A percentile compares a stretch with the other conserved stretches of the same genome.
These are phyloP conservation scores for Tolypocladium ovalisporum DNA, from an alignment of 2,329 filamentous ascomycete species.

Conservation along the genomic window DNA sequence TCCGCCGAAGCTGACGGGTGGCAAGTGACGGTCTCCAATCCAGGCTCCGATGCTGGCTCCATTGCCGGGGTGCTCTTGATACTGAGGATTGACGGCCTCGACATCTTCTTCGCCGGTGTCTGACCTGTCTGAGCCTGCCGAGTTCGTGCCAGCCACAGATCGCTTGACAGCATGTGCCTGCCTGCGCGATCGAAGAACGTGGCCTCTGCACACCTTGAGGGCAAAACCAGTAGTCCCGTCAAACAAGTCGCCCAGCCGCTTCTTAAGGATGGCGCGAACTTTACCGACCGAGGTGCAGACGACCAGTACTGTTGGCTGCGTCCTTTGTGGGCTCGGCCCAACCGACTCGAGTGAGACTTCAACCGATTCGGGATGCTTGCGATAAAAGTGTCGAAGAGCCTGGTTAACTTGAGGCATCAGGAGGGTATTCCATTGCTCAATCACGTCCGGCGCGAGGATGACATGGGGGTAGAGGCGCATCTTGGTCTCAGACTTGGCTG, in stretches of 20 bases:
- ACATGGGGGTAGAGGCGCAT: constrained; percentile 50
- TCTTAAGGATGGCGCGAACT: constrained; percentile 60
- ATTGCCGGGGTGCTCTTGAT: constrained; percentile 68
- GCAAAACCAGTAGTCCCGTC: constrained; percentile 51
- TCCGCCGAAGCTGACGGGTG: constrained; percentile 84
- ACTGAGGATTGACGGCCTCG: constrained; percentile 56
- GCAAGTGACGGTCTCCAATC: constrained; percentile 72
- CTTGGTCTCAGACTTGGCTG: constrained; percentile 25
- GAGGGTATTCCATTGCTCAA: constrained; percentile 61
- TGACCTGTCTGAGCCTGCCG: not conserved
- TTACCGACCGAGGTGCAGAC: constrained; percentile 67
- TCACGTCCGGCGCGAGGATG: constrained; percentile 43
- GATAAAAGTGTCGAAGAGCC: constrained; percentile 59
- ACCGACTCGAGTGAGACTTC: constrained; percentile 70
- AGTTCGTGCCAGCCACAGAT: constrained; percentile 17
- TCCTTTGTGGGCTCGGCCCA: constrained; percentile 54
- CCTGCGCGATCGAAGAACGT: constrained; percentile 50
- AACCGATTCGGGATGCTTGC: constrained; percentile 63
- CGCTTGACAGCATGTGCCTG: constrained; percentile 17
- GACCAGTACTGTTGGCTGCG: constrained; percentile 63
- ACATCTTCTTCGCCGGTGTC: constrained; percentile 24
- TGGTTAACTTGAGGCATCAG: constrained; percentile 65
- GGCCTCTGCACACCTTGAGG: constrained; percentile 62
- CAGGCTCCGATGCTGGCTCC: constrained; percentile 92
- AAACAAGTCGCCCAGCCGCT: constrained; percentile 54